These are phyloP conservation scores for Brasilioporus rufonigricans DNA, from an alignment of 768 basidiomycete genomes.

Conservation along the genomic window DNA sequence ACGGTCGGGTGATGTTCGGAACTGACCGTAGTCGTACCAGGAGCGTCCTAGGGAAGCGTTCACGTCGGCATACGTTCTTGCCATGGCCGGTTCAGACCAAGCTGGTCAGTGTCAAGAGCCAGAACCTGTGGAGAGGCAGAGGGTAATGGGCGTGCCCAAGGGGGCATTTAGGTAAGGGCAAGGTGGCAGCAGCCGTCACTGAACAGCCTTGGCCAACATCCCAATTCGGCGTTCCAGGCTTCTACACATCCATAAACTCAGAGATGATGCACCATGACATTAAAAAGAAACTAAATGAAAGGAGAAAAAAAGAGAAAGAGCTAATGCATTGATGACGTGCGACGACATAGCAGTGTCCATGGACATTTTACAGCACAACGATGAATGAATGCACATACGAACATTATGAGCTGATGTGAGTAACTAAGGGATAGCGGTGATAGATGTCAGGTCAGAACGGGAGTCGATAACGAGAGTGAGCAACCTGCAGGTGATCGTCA, in stretches of 20 bases:
- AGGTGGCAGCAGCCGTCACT: neutral
- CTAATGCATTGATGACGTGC: slow-evolving; percentile 24
- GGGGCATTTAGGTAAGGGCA: slow-evolving; percentile 27
- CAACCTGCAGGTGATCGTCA: slow-evolving; percentile 16
- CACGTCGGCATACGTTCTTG: slow-evolving; percentile 54
- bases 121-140: slow-evolving; percentile 13
- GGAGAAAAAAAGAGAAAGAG: slow-evolving; percentile 1
- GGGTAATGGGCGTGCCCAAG: slow-evolving; percentile 17
- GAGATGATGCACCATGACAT: slow-evolving; percentile 20
- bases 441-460: slow-evolving; percentile 27
- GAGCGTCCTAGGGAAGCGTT: slow-evolving; percentile 54
- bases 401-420: slow-evolving; percentile 25
- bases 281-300: slow-evolving; percentile 6
- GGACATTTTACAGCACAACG: slow-evolving; percentile 23
- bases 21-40: slow-evolving; percentile 65
- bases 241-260: neutral
- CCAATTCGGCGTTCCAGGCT: neutral
- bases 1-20: neutral
- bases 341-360: slow-evolving; percentile 27
- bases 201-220: slow-evolving; percentile 17
- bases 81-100: slow-evolving; percentile 31
- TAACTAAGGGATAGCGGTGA: slow-evolving; percentile 23
- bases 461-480: slow-evolving; percentile 22
- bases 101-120: slow-evolving; percentile 16
- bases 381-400: slow-evolving; percentile 31